Evolutionary conservation across 768 basidiomycete species (phyloP).

Genomic region (Lentinula raphanica): DNA sequence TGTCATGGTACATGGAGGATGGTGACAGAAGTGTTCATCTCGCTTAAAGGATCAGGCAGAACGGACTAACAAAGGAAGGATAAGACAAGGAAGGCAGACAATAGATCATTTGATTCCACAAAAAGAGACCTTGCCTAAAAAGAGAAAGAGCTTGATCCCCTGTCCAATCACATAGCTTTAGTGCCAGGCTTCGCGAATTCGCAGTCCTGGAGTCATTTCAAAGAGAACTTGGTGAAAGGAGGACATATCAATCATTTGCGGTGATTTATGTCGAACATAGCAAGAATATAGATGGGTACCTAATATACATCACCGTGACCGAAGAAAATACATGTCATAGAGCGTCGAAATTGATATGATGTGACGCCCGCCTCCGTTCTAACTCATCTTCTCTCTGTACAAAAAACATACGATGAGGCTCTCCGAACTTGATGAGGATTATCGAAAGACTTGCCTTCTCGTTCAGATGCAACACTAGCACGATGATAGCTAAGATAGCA

Average conservation of each 20-base stretch:
- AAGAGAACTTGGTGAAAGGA: too few relatives aligned
- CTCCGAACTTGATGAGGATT: not conserved
- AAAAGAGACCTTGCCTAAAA: too few relatives aligned
- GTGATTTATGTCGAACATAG: not conserved
- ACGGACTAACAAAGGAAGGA: constrained; percentile 2
- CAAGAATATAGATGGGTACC: not conserved
- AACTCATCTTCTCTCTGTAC: constrained; percentile 86
- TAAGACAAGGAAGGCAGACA: constrained; percentile 24
- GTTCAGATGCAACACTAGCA: constrained; percentile 81
- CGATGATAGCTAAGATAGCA: constrained; percentile 69
- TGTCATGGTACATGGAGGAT: not conserved
- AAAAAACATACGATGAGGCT: constrained; percentile 9
- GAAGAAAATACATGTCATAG: constrained; percentile 34
- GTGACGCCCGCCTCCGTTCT: constrained; percentile 82
- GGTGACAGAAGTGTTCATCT: too few relatives aligned
- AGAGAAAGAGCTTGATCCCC: too few relatives aligned
- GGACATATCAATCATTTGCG: not conserved
- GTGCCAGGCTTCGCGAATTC: too few relatives aligned
- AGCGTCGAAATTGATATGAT: constrained; percentile 97
- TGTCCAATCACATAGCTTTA: too few relatives aligned
- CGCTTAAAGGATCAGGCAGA: not conserved
- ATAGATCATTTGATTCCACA: too few relatives aligned
- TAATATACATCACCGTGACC: not conserved
- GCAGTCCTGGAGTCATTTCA: too few relatives aligned
- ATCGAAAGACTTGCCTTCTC: constrained; percentile 67